phyloP scores from a whole-genome alignment of 192 early-diverging fungal species.

The Coemansia aciculifera region DNA sequence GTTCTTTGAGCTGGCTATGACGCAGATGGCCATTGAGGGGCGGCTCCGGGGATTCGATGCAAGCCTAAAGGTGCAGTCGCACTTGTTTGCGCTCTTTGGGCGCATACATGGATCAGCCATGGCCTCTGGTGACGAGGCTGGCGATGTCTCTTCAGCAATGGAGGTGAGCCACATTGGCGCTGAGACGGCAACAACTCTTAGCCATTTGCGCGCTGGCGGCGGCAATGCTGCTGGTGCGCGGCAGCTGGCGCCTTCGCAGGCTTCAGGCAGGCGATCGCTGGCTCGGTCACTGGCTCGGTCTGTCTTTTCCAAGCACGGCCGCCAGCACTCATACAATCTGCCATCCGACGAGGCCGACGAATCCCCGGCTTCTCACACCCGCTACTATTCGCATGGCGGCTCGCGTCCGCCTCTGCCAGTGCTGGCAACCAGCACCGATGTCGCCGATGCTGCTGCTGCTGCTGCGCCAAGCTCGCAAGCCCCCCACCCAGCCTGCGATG shows the following conservation, averaged over 20 bases:
- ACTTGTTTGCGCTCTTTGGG: slow-evolving; percentile 66
- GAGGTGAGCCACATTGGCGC: slow-evolving; percentile 7
- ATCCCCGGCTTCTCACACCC: slow-evolving; percentile 10
- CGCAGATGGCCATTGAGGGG: slow-evolving; percentile 59
- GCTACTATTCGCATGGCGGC: slow-evolving; percentile 29
- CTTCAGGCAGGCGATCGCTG: slow-evolving; percentile 43
- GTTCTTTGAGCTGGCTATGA: slow-evolving; percentile 64
- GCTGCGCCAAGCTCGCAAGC: neutral
- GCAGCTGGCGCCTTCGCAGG: slow-evolving; percentile 26
- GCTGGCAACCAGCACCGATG: slow-evolving; percentile 5
- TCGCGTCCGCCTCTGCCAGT: slow-evolving; percentile 22
- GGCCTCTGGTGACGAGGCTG: slow-evolving; percentile 16
- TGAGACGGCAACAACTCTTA: slow-evolving; percentile 7
- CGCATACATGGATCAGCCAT: slow-evolving; percentile 40
- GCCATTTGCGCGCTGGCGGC: slow-evolving; percentile 8
- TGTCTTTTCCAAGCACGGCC: slow-evolving; percentile 32
- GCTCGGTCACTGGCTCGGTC: slow-evolving; percentile 46
- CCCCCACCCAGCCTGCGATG: neutral
- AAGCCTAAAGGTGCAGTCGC: slow-evolving; percentile 58
- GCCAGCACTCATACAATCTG: slow-evolving; percentile 8
- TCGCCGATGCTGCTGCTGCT: neutral
- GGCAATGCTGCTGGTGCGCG: neutral
- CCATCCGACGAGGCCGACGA: slow-evolving; percentile 6
- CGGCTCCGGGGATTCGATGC: slow-evolving; percentile 57
- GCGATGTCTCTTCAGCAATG: slow-evolving; percentile 26